Conservation (phyloP, 768 basidiomycete genomes). For the Russula earlei region DNA sequence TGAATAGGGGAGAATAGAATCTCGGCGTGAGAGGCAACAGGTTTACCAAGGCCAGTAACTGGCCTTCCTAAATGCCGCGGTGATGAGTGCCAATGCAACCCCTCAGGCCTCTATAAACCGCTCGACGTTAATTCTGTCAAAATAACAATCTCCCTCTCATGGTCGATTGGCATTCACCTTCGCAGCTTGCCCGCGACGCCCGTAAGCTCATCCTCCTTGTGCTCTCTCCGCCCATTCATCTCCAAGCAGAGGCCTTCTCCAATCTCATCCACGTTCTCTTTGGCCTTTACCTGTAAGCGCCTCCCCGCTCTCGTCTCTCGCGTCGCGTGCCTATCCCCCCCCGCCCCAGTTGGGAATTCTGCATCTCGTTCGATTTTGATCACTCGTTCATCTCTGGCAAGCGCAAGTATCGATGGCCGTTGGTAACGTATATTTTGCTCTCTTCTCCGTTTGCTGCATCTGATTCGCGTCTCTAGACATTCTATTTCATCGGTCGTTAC, state of each 20-base stretch:
- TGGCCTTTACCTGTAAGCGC: constrained; percentile 36
- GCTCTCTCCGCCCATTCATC: neutral
- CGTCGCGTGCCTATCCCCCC: neutral
- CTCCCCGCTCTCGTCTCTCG: neutral
- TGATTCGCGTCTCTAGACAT: constrained; percentile 26
- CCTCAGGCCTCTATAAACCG: too few species aligned
- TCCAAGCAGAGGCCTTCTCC: constrained; percentile 29
- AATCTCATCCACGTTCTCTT: constrained; percentile 36
- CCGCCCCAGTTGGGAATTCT: constrained; percentile 34
- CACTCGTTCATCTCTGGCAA: constrained; percentile 33
- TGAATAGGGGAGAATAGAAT: constrained; percentile 9
- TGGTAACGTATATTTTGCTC: constrained; percentile 25
- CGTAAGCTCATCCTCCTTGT: constrained; percentile 23
- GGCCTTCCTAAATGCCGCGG: constrained; percentile 7
- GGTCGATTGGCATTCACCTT: constrained; percentile 34
- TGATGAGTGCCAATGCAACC: neutral
- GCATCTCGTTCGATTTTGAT: constrained; percentile 36
- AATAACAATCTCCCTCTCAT: constrained; percentile 21
- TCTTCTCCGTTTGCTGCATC: neutral
- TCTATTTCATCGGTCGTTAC: constrained; percentile 40
- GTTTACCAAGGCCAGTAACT: neutral
- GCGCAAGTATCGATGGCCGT: constrained; percentile 38
- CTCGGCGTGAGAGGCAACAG: neutral
- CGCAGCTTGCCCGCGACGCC: constrained; percentile 30
- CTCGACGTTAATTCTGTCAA: too few species aligned